Evolutionary conservation across 768 basidiomycete species (phyloP).

Genomic region (Mycena pura): DNA sequence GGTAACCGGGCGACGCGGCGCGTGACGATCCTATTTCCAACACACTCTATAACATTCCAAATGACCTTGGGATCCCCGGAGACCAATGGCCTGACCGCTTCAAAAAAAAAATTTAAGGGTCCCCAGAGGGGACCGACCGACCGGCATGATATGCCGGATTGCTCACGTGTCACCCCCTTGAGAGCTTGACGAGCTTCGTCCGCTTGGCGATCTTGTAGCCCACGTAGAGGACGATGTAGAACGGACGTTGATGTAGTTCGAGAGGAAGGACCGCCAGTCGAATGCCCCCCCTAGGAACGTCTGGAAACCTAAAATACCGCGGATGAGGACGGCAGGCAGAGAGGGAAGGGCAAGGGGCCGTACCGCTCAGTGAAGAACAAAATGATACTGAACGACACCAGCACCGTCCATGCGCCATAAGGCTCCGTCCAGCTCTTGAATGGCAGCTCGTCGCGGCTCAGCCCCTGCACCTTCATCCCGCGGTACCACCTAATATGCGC

Average conservation of each 20-base stretch:
- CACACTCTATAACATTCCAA: too few relatives aligned
- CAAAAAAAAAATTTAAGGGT: too few relatives aligned
- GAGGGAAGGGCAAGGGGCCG: neutral
- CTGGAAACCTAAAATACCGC: conserved; percentile 10
- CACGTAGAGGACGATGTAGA: conserved; percentile 30
- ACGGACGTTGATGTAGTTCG: conserved; percentile 32
- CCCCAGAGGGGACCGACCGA: too few relatives aligned
- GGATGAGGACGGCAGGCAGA: neutral
- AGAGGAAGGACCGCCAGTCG: conserved; percentile 27
- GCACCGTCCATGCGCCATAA: conserved; percentile 27
- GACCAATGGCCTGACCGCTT: too few relatives aligned
- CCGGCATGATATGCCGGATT: too few relatives aligned
- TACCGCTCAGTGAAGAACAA: conserved; percentile 29
- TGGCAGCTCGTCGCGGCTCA: conserved; percentile 28
- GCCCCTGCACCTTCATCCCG: conserved; percentile 43
- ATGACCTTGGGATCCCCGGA: too few relatives aligned
- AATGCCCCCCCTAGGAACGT: conserved; percentile 21
- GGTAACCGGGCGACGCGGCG: too few relatives aligned
- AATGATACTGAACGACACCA: conserved; percentile 26
- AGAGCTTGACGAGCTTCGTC: conserved; percentile 22
- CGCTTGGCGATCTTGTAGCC: conserved; percentile 30
- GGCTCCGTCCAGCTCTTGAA: conserved; percentile 29
- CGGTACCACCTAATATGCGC: conserved; percentile 46
- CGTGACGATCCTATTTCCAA: too few relatives aligned
- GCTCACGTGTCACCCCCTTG: too few relatives aligned